These are phyloP conservation scores for Pythium volutum DNA, from an alignment of 352 stramenopile species.

Conservation along the genomic window DNA sequence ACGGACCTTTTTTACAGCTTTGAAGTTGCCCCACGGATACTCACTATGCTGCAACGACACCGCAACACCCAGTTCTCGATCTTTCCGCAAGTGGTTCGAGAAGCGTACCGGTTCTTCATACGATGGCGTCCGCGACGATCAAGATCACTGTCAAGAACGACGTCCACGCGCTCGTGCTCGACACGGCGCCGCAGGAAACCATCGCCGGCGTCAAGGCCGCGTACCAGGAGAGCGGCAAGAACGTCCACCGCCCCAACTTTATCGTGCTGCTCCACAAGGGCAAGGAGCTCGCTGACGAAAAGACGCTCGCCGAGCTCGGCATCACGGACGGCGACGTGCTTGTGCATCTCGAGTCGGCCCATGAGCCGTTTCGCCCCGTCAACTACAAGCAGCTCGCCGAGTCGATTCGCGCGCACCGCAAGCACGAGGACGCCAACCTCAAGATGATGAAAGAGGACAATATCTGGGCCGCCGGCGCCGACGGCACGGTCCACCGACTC, in stretches of 20 bases:
- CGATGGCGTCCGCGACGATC: constrained; percentile 39
- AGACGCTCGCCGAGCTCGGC: constrained; percentile 75
- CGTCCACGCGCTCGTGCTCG: constrained; percentile 53
- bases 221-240: constrained; percentile 77
- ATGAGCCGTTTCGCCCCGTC: constrained; percentile 84
- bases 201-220: constrained; percentile 80
- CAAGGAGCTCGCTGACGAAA: constrained; percentile 83
- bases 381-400: constrained; percentile 85
- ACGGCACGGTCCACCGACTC: constrained; percentile 78
- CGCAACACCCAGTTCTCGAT: constrained; percentile 6
- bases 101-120: background rate
- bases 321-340: constrained; percentile 77
- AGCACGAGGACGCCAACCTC: constrained; percentile 78
- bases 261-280: constrained; percentile 85
- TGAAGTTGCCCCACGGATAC: constrained; percentile 23
- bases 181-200: constrained; percentile 66
- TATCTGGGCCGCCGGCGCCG: constrained; percentile 77
- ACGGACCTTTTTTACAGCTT: constrained; percentile 31
- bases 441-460: constrained; percentile 89
- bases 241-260: constrained; percentile 63
- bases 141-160: constrained; percentile 85
- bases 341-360: constrained; percentile 80
- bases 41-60: constrained; percentile 18
- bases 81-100: background rate
- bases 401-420: constrained; percentile 68